These are phyloP conservation scores for Capsicum baccatum DNA, from an alignment of 257 asterid species.

Conservation along the genomic window DNA sequence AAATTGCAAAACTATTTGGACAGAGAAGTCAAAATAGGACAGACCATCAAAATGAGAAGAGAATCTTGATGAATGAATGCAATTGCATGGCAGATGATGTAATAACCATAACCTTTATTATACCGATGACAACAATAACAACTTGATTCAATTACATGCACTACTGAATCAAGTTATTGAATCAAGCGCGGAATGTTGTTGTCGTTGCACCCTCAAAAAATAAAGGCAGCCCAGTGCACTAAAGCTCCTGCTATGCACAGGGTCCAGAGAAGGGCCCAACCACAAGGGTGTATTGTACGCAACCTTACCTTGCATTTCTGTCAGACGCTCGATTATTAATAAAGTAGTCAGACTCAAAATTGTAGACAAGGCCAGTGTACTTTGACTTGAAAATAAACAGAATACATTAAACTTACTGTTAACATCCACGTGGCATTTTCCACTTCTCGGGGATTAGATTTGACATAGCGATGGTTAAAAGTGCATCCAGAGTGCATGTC, in stretches of 20 bases:
- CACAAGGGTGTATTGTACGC: too few relatives aligned
- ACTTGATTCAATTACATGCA: too few relatives aligned
- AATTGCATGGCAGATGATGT: neutral
- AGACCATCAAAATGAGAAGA: neutral
- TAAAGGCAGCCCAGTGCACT: too few relatives aligned
- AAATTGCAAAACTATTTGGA: neutral
- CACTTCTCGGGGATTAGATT: conserved; percentile 91
- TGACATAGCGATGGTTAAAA: conserved; percentile 90
- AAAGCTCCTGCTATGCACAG: too few relatives aligned
- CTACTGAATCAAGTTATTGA: too few relatives aligned
- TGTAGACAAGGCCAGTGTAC: neutral
- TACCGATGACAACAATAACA: too few relatives aligned
- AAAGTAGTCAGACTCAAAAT: neutral
- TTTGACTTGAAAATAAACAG: neutral
- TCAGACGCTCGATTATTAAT: neutral
- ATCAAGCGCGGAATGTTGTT: too few relatives aligned
- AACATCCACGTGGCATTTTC: conserved; percentile 98
- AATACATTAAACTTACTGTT: conserved; percentile 60
- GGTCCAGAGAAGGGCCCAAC: too few relatives aligned
- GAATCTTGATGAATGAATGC: neutral
- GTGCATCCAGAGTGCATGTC: conserved; percentile 96
- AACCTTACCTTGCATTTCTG: too few relatives aligned
- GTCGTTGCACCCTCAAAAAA: too few relatives aligned
- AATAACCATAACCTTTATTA: neutral
- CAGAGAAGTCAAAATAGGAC: neutral